phyloP scores from a whole-genome alignment of 2,329 filamentous ascomycete species.

The Teratosphaeria viscida region DNA sequence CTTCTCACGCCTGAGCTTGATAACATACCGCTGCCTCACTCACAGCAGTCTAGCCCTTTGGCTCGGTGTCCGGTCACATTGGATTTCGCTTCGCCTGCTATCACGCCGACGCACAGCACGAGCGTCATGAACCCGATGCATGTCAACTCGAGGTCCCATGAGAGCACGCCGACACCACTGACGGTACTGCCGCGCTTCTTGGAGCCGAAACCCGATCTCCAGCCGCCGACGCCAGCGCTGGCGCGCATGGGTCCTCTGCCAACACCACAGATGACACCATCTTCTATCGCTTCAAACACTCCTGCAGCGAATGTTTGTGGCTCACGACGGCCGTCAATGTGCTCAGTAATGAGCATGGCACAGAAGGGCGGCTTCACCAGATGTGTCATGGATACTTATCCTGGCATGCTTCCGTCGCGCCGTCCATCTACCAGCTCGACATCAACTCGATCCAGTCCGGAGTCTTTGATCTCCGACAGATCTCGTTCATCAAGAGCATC shows the following conservation, averaged over 20 bases:
- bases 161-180: slow-evolving; percentile 34
- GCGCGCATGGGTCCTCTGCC: slow-evolving; percentile 46
- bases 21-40: slow-evolving; percentile 20
- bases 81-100: slow-evolving; percentile 14
- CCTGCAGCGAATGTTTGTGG: slow-evolving; percentile 50
- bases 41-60: background rate
- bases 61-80: slow-evolving; percentile 5
- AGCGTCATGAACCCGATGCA: slow-evolving; percentile 7
- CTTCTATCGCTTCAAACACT: slow-evolving; percentile 43
- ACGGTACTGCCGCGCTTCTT: slow-evolving; percentile 36
- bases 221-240: slow-evolving; percentile 44
- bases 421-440: slow-evolving; percentile 40
- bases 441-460: slow-evolving; percentile 47
- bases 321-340: slow-evolving; percentile 47
- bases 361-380: slow-evolving; percentile 46
- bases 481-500: slow-evolving; percentile 45
- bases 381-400: slow-evolving; percentile 42
- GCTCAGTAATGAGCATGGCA: slow-evolving; percentile 47
- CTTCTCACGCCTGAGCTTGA: slow-evolving; percentile 48
- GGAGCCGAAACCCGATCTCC: slow-evolving; percentile 41
- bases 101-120: slow-evolving; percentile 16
- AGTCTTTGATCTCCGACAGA: slow-evolving; percentile 53
- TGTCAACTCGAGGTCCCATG: slow-evolving; percentile 26
- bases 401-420: slow-evolving; percentile 30
- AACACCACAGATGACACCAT: slow-evolving; percentile 53